These are phyloP conservation scores for Metroxylon sagu DNA, from an alignment of 176 grass and related monocot genomes.

Conservation along the genomic window DNA sequence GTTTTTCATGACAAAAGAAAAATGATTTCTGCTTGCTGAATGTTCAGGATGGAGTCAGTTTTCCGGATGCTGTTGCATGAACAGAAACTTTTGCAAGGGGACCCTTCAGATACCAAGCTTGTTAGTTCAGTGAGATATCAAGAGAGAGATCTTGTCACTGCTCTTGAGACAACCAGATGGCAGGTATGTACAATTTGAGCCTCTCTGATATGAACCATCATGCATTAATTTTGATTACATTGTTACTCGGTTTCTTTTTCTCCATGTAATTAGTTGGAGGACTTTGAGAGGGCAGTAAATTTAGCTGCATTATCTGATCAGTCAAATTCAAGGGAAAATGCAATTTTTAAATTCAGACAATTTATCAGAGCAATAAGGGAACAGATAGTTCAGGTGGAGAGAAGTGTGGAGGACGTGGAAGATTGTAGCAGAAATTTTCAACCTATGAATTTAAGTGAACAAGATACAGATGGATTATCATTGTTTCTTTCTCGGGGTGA, in stretches of 20 bases:
- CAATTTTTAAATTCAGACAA: constrained; percentile 75
- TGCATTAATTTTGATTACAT: background rate
- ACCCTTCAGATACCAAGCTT: constrained; percentile 37
- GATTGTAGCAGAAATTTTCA: constrained; percentile 34
- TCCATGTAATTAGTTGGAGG: constrained; percentile 56
- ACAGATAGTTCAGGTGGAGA: constrained; percentile 59
- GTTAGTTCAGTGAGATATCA: constrained; percentile 36
- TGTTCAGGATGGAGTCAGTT: constrained; percentile 71
- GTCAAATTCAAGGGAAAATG: constrained; percentile 81
- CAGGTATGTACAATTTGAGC: constrained; percentile 43
- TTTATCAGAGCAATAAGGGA: constrained; percentile 63
- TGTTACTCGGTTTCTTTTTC: constrained; percentile 3
- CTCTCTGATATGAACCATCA: background rate
- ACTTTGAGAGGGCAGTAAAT: constrained; percentile 81
- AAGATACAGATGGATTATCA: constrained; percentile 56
- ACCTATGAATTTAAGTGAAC: constrained; percentile 47
- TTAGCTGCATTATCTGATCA: constrained; percentile 52
- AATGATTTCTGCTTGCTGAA: constrained; percentile 5
- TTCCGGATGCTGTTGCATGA: constrained; percentile 68
- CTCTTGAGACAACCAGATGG: constrained; percentile 82
- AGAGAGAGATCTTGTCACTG: constrained; percentile 61
- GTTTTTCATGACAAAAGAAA: background rate
- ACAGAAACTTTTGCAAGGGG: constrained; percentile 50
- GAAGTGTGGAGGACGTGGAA: constrained; percentile 27
- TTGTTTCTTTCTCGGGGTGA: constrained; percentile 57